phyloP scores from a whole-genome alignment of 352 stramenopile genomes.

The Phytophthora hybrid region DNA sequence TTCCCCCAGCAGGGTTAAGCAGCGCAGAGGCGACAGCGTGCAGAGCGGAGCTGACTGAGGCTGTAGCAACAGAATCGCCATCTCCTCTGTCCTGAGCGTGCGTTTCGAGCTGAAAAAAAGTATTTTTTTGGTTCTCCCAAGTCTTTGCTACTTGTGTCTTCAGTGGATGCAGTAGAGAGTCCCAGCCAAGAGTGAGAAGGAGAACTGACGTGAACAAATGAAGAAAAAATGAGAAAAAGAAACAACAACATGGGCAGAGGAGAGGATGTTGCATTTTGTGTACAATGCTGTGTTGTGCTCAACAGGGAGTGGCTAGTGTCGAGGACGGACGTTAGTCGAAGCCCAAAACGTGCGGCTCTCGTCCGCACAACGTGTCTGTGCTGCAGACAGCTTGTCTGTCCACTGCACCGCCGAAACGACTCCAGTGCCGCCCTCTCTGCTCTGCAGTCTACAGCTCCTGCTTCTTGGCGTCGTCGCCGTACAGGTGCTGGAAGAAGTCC shows the following conservation, averaged over 20 bases:
- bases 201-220: slow-evolving; percentile 35
- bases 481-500: slow-evolving; percentile 88
- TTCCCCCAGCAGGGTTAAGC: slow-evolving; percentile 81
- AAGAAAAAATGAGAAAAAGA: slow-evolving; percentile 33
- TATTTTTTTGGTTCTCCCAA: slow-evolving; percentile 30
- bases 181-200: slow-evolving; percentile 4
- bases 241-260: neutral
- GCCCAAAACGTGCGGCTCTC: neutral
- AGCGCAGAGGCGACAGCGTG: neutral
- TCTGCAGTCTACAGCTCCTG: slow-evolving; percentile 44
- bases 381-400: neutral
- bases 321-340: neutral
- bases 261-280: neutral
- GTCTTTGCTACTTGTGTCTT: slow-evolving; percentile 16
- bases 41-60: neutral
- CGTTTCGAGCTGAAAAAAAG: slow-evolving; percentile 28
- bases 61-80: neutral
- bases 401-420: neutral
- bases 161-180: slow-evolving; percentile 8
- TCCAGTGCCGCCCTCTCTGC: neutral
- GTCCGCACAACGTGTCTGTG: neutral
- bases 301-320: neutral
- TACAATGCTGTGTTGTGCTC: neutral
- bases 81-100: neutral
- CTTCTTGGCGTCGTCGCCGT: slow-evolving; percentile 69